Evolutionary conservation across 441 rosid species (phyloP), one percentile per base, ranked within the genome.

Genomic region (Euphorbia schlechtendalii): DNA sequence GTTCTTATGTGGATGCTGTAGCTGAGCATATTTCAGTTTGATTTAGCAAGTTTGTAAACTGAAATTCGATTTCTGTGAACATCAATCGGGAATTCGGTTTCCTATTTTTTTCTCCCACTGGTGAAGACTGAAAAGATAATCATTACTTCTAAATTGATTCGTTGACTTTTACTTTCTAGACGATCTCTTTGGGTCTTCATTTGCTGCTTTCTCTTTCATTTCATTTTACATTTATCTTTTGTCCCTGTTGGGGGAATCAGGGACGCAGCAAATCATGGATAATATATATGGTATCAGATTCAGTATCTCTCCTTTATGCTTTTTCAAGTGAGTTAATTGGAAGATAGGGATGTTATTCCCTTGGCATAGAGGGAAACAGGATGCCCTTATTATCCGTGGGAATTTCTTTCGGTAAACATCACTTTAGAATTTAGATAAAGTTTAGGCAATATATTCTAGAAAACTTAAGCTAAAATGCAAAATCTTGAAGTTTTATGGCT

Each of bases 1-100:
- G 22, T 58, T 11, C 10, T 65, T 41, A 21, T 51, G 54, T 51
- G 20, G 27, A 9, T 48, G 40, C 57, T 15, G 28, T 21, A 30
- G 46, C 62, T 56, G 69, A 56, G 54, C 59, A 30, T 27, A 30
- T 27, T 56, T 56, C 15, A 48, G 25, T 8, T 30, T 20, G 7
- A 66, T 45, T 46, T 28, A 34, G 48, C 20, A 17, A 45, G 20
- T 45, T 66, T 4, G 22, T 56, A n/a, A 18, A 8, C 14, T 12
- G 54, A 56, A 66, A 56, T 6, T 56, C 22, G 32, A 10, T 56
- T 56, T 28, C 2, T 5, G 14, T 7, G 12, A 56, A 6, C 21
- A 56, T 17, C 22, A 28, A 14, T 56, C 24, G 25, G 18, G 61
- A 34, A 57, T 57, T 17, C 30, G 13, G 8, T 57, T 41, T 65